A percentile compares a stretch with the other conserved stretches of the same genome.
These are phyloP conservation scores for Jimgerdemannia flammicorona DNA, from an alignment of 192 early-diverging fungal species.

Conservation along the genomic window DNA sequence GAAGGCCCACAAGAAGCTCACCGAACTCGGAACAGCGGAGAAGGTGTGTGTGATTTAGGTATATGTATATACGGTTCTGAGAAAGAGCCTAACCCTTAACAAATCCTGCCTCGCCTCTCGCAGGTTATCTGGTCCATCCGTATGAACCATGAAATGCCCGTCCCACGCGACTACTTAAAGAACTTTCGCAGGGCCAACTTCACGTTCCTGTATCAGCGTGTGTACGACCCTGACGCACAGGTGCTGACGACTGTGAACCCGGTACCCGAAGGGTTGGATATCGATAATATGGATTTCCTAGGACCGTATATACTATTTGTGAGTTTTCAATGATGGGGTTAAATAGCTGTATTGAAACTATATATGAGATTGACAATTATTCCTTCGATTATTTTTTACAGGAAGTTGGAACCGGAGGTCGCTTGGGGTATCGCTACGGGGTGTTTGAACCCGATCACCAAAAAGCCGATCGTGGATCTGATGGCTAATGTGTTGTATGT, in stretches of 20 bases:
- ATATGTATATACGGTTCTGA: not conserved
- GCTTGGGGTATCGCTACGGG: conserved; percentile 59
- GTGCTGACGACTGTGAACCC: conserved; percentile 55
- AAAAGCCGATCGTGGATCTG: conserved; percentile 36
- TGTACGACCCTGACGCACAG: conserved; percentile 67
- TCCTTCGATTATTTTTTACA: conserved; percentile 3
- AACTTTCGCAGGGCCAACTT: conserved; percentile 72
- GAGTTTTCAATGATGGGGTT: not conserved
- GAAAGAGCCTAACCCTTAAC: not conserved
- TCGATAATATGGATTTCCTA: conserved; percentile 49
- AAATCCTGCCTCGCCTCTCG: not conserved
- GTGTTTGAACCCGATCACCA: conserved; percentile 57
- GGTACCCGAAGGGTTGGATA: conserved; percentile 35
- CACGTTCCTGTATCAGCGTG: conserved; percentile 88
- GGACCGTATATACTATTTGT: conserved; percentile 43
- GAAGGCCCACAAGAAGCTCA: conserved; percentile 59
- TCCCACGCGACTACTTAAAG: conserved; percentile 65
- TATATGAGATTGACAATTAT: too few relatives aligned
- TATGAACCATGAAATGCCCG: conserved; percentile 30
- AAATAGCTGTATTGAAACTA: too few relatives aligned
- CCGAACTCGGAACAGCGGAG: conserved; percentile 36
- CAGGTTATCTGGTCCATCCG: conserved; percentile 23
- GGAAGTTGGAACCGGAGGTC: conserved; percentile 41
- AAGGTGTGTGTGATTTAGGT: conserved; percentile 20
- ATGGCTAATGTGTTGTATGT: not conserved